Evolutionary conservation across 1,284 basidiomycete species (phyloP).

Genomic region (Amylostereum areolatum): DNA sequence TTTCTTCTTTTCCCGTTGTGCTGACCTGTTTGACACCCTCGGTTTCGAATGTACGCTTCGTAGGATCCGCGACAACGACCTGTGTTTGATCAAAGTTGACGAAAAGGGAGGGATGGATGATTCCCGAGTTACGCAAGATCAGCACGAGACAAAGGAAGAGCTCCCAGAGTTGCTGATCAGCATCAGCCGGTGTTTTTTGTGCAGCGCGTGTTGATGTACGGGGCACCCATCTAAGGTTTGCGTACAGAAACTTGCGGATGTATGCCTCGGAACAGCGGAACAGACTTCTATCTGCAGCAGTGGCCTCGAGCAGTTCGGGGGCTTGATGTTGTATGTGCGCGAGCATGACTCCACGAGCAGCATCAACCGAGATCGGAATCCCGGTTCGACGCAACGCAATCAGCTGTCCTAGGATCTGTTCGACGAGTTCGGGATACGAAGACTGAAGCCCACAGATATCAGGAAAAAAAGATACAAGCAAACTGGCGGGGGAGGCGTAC

Average conservation of each 20-base stretch:
- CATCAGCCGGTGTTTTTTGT: constrained; percentile 27
- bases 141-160: constrained; percentile 19
- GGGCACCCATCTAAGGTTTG: constrained; percentile 12
- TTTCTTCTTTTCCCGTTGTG: constrained; percentile 26
- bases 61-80: constrained; percentile 20
- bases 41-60: constrained; percentile 22
- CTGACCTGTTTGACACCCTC: constrained; percentile 26
- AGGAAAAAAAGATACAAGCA: too few species aligned
- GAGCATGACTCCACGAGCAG: not conserved
- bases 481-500: too few species aligned
- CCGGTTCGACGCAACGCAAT: not conserved
- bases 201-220: constrained; percentile 24
- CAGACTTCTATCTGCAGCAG: not conserved
- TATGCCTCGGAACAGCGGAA: not conserved
- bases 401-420: not conserved
- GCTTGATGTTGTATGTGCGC: not conserved
- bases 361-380: not conserved
- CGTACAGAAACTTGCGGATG: not conserved
- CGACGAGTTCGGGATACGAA: not conserved
- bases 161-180: constrained; percentile 18
- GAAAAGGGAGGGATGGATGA: constrained; percentile 17
- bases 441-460: too few species aligned
- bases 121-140: constrained; percentile 23
- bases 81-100: constrained; percentile 36
- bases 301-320: not conserved